Evolutionary conservation across 176 grass and related monocot genomes (phyloP).

Genomic region (Rhynchospora tenuis): DNA sequence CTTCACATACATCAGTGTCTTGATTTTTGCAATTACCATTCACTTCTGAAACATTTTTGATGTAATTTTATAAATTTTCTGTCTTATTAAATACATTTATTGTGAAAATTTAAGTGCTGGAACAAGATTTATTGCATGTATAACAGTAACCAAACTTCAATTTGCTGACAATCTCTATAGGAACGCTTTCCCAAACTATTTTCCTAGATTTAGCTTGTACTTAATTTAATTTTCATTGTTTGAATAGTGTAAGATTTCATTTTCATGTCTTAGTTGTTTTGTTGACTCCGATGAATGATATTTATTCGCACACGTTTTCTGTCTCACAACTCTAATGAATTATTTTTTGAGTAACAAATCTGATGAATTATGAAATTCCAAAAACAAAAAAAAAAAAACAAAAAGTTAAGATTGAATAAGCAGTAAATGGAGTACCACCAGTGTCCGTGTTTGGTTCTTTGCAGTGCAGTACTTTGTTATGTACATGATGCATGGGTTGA

Average conservation of each 20-base stretch:
- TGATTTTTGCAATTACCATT: neutral
- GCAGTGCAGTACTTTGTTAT: neutral
- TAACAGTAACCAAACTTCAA: neutral
- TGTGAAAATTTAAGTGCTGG: neutral
- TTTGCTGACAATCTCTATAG: neutral
- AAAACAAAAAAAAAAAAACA: too few species aligned
- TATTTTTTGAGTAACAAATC: too few species aligned
- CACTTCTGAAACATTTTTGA: neutral
- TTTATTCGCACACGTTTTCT: neutral
- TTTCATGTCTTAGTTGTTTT: neutral
- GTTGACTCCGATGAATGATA: neutral
- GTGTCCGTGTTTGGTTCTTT: neutral
- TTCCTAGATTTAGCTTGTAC: neutral
- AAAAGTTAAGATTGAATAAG: neutral
- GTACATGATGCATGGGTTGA: neutral
- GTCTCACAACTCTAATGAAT: neutral
- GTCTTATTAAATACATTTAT: neutral
- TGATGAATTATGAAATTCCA: neutral
- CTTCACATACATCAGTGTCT: conserved; percentile 24
- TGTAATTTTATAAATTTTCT: neutral
- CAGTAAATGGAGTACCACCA: neutral
- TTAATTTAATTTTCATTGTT: neutral
- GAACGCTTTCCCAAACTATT: neutral
- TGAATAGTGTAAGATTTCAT: neutral
- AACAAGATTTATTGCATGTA: neutral